These are phyloP conservation scores for Spencermartinsiella europaea DNA, from an alignment of 805 yeast genomes.

Conservation along the genomic window DNA sequence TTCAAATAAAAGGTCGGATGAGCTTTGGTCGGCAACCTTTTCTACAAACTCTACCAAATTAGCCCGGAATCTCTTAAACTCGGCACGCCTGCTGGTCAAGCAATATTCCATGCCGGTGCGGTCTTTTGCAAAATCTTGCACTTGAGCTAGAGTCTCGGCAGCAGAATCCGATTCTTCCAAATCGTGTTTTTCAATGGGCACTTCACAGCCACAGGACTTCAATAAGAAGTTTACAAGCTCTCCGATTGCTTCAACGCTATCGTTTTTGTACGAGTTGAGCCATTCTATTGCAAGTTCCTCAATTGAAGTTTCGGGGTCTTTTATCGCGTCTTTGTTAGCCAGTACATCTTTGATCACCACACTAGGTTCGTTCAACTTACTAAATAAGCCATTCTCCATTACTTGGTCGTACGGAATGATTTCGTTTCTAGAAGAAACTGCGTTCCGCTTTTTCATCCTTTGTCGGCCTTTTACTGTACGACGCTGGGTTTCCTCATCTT, in stretches of 20 bases:
- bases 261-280: constrained; percentile 47
- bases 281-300: constrained; percentile 51
- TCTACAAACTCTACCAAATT: constrained; percentile 47
- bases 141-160: constrained; percentile 64
- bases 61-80: constrained; percentile 44
- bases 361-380: no score
- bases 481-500: not conserved
- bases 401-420: constrained; percentile 1
- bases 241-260: constrained; percentile 47
- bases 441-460: not conserved
- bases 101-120: constrained; percentile 70
- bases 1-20: constrained; percentile 12
- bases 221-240: constrained; percentile 64
- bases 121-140: constrained; percentile 53
- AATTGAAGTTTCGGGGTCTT: constrained; percentile 45
- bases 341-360: no score
- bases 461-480: not conserved
- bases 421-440: not conserved
- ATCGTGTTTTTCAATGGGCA: constrained; percentile 69
- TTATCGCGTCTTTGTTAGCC: constrained; percentile 39
- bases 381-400: constrained; percentile 14
- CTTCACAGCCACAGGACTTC: constrained; percentile 65
- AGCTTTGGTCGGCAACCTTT: constrained; percentile 7
- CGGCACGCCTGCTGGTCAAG: constrained; percentile 47
- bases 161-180: constrained; percentile 65